Conservation (phyloP, 225 moss, liverwort and hornwort genomes). For the Lunularia cruciata region DNA sequence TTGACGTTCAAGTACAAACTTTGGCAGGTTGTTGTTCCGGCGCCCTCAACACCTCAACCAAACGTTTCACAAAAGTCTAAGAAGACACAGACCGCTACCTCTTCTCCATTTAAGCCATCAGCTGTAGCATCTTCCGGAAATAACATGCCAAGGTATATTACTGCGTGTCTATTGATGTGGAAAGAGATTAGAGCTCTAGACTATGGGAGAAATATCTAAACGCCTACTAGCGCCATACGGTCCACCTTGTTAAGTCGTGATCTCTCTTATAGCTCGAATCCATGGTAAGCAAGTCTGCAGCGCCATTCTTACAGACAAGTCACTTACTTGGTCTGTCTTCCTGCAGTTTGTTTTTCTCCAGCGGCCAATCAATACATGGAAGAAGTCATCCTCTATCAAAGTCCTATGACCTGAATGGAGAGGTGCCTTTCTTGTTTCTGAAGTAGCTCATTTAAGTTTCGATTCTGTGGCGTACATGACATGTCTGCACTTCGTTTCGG, state of each 20-base stretch:
- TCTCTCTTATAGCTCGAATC: too few species aligned
- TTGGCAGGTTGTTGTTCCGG: slow-evolving; percentile 15
- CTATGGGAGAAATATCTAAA: too few species aligned
- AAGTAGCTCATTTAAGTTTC: neutral
- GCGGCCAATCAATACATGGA: slow-evolving; percentile 57
- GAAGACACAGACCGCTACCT: slow-evolving; percentile 31
- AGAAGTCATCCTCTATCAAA: slow-evolving; percentile 64
- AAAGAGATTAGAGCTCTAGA: too few species aligned
- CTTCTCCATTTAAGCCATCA: slow-evolving; percentile 41
- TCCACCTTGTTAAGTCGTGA: neutral
- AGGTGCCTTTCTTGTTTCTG: slow-evolving; percentile 48
- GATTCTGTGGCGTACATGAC: neutral
- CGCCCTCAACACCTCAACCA: slow-evolving; percentile 42
- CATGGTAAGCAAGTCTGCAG: neutral
- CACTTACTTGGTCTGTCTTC: neutral
- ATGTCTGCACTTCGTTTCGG: neutral
- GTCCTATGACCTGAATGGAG: slow-evolving; percentile 73
- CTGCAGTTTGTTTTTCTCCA: slow-evolving; percentile 85
- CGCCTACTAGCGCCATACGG: too few species aligned
- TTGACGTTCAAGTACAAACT: neutral
- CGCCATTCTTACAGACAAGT: neutral
- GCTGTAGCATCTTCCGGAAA: slow-evolving; percentile 56
- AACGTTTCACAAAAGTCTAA: slow-evolving; percentile 49
- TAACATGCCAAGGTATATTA: slow-evolving; percentile 74
- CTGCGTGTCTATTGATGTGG: neutral